These are phyloP conservation scores for Terfezia boudieri DNA, from an alignment of 495 filamentous ascomycete species.

Conservation along the genomic window DNA sequence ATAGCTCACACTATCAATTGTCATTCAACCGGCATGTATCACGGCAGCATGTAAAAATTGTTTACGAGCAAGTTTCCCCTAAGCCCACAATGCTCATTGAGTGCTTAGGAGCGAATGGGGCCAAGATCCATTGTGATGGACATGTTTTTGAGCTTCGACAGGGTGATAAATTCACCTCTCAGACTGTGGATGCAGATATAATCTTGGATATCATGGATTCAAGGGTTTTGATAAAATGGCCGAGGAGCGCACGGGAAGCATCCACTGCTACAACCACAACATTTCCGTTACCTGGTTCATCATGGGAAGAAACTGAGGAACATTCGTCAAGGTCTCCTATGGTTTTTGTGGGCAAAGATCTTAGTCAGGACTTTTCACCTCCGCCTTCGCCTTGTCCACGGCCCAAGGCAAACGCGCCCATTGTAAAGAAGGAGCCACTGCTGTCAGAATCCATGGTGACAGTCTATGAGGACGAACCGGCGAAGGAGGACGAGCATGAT, in stretches of 20 bases:
- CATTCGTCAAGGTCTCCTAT: background rate
- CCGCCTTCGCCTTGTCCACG: background rate
- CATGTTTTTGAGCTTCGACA: constrained; percentile 67
- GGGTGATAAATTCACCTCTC: constrained; percentile 73
- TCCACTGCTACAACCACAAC: constrained; percentile 10
- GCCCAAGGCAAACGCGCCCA: background rate
- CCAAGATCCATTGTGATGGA: constrained; percentile 81
- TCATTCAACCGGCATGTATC: constrained; percentile 81
- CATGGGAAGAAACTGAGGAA: constrained; percentile 34
- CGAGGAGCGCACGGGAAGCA: constrained; percentile 23
- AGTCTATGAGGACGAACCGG: background rate
- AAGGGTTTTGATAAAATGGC: constrained; percentile 75
- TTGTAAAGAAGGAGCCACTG: background rate
- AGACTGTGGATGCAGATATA: constrained; percentile 73
- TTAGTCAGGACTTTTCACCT: background rate
- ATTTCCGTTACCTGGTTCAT: constrained; percentile 13
- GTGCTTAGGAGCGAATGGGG: constrained; percentile 89
- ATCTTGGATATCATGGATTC: constrained; percentile 92
- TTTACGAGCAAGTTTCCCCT: constrained; percentile 37
- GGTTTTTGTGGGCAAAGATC: background rate
- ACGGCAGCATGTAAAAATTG: constrained; percentile 72
- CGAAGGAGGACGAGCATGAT: background rate
- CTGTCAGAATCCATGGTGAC: background rate
- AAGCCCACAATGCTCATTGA: constrained; percentile 49
- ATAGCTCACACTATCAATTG: constrained; percentile 74